These are phyloP conservation scores for Waltergamsia citrina DNA, from an alignment of 2,329 filamentous ascomycete genomes.

Conservation along the genomic window DNA sequence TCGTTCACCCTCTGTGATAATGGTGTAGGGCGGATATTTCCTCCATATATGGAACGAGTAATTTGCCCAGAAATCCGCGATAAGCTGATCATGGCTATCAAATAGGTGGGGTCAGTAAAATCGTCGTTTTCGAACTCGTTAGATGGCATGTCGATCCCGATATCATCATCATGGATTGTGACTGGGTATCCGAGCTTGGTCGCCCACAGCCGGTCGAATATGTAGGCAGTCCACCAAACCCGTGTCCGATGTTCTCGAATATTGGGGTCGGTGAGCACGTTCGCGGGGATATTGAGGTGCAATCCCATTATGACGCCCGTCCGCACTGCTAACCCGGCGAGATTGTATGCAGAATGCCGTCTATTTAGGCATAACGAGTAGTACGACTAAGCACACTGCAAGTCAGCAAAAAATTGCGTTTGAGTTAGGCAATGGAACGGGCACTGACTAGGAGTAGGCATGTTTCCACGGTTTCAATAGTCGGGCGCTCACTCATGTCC, in stretches of 20 bases:
- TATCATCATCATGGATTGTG: constrained; percentile 37
- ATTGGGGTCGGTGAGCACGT: constrained; percentile 25
- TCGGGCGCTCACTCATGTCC: constrained; percentile 29
- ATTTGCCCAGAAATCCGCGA: constrained; percentile 19
- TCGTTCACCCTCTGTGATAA: constrained; percentile 21
- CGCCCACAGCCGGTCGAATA: constrained; percentile 35
- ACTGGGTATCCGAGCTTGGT: constrained; percentile 37
- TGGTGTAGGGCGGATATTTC: constrained; percentile 13
- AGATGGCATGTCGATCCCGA: constrained; percentile 31
- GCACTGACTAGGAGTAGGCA: constrained; percentile 29
- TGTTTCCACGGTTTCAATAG: constrained; percentile 31
- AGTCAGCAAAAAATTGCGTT: too few relatives aligned
- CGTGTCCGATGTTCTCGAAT: constrained; percentile 27
- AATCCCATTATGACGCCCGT: constrained; percentile 20
- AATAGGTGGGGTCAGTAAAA: constrained; percentile 20
- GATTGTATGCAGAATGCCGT: constrained; percentile 29
- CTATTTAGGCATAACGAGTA: constrained; percentile 34
- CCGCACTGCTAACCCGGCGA: constrained; percentile 33
- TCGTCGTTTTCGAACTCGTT: constrained; percentile 16
- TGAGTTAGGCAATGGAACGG: too few relatives aligned
- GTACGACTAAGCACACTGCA: too few relatives aligned
- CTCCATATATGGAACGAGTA: constrained; percentile 20
- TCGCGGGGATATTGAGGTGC: constrained; percentile 13
- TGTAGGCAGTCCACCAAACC: constrained; percentile 33
- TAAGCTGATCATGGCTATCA: constrained; percentile 25